A percentile compares a stretch with the other conserved stretches of the same genome.
phyloP scores from a whole-genome alignment of 2,329 filamentous ascomycete genomes.

The Mollisia scopiformis region DNA sequence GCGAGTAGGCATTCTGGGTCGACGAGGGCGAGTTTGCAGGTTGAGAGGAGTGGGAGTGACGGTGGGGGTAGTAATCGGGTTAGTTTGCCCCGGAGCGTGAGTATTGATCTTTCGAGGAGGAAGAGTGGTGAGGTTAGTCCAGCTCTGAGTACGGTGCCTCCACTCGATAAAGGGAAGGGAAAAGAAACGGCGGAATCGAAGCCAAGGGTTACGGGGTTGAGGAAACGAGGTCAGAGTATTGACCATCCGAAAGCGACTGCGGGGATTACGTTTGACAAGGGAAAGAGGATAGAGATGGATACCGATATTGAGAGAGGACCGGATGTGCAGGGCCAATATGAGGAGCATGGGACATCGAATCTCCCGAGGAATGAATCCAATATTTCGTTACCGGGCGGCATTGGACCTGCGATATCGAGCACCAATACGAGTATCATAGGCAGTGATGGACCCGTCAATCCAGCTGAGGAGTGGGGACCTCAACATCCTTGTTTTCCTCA shows the following conservation, averaged over 20 bases:
- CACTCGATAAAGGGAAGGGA: conserved; percentile 35
- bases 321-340: conserved; percentile 26
- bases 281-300: conserved; percentile 31
- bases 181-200: conserved; percentile 25
- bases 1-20: conserved; percentile 52
- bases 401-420: conserved; percentile 36
- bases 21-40: conserved; percentile 46
- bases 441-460: conserved; percentile 48
- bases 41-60: conserved; percentile 47
- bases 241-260: conserved; percentile 11
- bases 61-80: conserved; percentile 32
- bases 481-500: conserved; percentile 95
- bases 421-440: conserved; percentile 38
- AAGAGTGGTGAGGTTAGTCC: conserved; percentile 32
- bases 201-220: conserved; percentile 15
- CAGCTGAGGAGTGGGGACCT: conserved; percentile 83
- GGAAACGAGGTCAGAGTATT: conserved; percentile 24
- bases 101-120: conserved; percentile 33
- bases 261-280: conserved; percentile 31
- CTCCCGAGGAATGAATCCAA: conserved; percentile 30
- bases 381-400: conserved; percentile 31
- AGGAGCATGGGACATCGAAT: conserved; percentile 25
- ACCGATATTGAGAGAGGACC: conserved; percentile 36
- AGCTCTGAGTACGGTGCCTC: conserved; percentile 1
- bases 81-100: conserved; percentile 36